These are phyloP conservation scores for Asterionellopsis glacialis DNA, from an alignment of 108 stramenopile species.

Conservation along the genomic window DNA sequence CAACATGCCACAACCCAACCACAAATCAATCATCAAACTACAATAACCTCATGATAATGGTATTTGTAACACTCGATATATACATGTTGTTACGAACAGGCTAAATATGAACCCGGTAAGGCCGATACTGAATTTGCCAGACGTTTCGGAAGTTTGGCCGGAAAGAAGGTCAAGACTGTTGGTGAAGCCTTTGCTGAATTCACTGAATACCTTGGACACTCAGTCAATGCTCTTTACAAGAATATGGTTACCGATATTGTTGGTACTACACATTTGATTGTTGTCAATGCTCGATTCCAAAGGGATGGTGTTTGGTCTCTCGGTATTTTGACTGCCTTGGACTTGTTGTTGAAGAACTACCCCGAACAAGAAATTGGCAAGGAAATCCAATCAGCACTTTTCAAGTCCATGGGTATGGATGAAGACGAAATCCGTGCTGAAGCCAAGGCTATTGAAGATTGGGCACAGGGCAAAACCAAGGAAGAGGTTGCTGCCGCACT, in stretches of 20 bases:
- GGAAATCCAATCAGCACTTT: constrained; percentile 68
- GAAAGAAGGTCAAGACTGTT: constrained; percentile 74
- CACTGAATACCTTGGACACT: constrained; percentile 66
- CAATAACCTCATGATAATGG: too few species aligned
- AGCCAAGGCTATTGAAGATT: constrained; percentile 63
- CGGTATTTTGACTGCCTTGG: constrained; percentile 68
- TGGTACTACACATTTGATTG: constrained; percentile 86
- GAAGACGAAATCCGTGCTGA: constrained; percentile 76
- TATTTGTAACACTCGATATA: neutral
- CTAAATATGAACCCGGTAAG: constrained; percentile 68
- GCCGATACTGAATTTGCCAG: constrained; percentile 79
- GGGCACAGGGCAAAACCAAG: constrained; percentile 85
- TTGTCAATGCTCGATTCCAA: constrained; percentile 90
- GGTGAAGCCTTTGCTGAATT: constrained; percentile 87
- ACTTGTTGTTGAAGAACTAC: constrained; percentile 87
- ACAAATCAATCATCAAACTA: too few species aligned
- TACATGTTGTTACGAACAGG: constrained; percentile 17
- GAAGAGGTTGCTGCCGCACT: constrained; percentile 80
- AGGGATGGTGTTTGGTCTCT: constrained; percentile 79
- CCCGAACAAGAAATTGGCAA: constrained; percentile 80
- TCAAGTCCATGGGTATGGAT: constrained; percentile 76
- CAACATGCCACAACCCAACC: too few species aligned
- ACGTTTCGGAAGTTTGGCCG: constrained; percentile 77
- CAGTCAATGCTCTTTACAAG: constrained; percentile 89
- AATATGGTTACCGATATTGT: constrained; percentile 90